Conservation (phyloP, 805 yeast species). For the Allodekkera sacchari region DNA sequence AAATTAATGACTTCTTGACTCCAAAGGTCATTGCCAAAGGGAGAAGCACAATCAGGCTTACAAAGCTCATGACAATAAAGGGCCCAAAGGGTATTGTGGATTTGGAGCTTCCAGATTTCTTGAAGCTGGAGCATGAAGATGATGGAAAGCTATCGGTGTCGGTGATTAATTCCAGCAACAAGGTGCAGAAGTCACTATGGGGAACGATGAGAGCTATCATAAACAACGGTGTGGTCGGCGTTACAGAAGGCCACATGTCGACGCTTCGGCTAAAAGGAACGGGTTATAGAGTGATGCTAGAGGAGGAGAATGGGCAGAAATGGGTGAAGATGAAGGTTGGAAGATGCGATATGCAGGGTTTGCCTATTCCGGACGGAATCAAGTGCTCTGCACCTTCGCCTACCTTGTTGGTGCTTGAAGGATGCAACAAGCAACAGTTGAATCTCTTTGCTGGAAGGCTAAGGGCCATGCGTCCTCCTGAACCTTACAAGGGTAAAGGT, state of each 20-base stretch:
- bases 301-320: constrained; percentile 41
- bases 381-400: constrained; percentile 75
- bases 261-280: constrained; percentile 90
- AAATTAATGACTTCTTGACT: constrained; percentile 38
- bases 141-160: constrained; percentile 29
- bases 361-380: constrained; percentile 70
- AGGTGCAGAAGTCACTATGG: constrained; percentile 84
- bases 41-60: constrained; percentile 45
- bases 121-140: constrained; percentile 31
- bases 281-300: constrained; percentile 86
- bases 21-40: constrained; percentile 65
- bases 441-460: constrained; percentile 81
- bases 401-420: constrained; percentile 77
- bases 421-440: constrained; percentile 81
- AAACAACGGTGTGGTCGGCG: constrained; percentile 76
- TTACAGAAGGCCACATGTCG: constrained; percentile 86
- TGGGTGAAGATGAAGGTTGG: constrained; percentile 80
- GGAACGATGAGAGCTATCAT: constrained; percentile 82
- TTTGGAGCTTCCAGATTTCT: constrained; percentile 66
- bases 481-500: constrained; percentile 98
- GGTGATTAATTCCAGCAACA: constrained; percentile 53
- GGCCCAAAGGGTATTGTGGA: constrained; percentile 75
- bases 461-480: constrained; percentile 88
- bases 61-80: constrained; percentile 47
- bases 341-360: constrained; percentile 69